phyloP scores from a whole-genome alignment of 2,329 filamentous ascomycete genomes.

The Stemphylium lycopersici region DNA sequence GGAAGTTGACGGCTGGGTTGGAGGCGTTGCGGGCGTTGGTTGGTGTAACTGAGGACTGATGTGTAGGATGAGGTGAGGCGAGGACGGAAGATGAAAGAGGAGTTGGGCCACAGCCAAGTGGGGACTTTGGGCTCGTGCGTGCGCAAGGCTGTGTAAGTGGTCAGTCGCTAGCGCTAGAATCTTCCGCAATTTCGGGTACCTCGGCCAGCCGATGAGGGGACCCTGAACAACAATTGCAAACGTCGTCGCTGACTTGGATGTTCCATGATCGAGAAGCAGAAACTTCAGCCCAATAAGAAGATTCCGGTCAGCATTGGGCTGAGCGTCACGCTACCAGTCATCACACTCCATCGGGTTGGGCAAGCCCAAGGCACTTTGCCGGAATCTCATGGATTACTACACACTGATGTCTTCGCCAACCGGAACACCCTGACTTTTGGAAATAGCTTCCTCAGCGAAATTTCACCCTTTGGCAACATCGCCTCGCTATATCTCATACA shows the following conservation, averaged over 20 bases:
- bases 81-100: slow-evolving; percentile 22
- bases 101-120: slow-evolving; percentile 19
- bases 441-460: slow-evolving; percentile 48
- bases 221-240: neutral
- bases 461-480: slow-evolving; percentile 23
- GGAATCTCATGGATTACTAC: slow-evolving; percentile 15
- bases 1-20: neutral
- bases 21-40: slow-evolving; percentile 5
- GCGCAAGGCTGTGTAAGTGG: slow-evolving; percentile 4
- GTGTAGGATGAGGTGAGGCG: slow-evolving; percentile 17
- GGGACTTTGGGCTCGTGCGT: slow-evolving; percentile 16
- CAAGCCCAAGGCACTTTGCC: neutral
- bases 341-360: neutral
- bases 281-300: neutral
- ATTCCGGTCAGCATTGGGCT: neutral
- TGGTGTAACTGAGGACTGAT: slow-evolving; percentile 11
- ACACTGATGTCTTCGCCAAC: slow-evolving; percentile 5
- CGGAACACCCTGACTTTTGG: slow-evolving; percentile 41
- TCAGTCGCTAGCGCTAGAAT: slow-evolving; percentile 11
- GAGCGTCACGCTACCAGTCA: neutral
- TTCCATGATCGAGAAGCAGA: neutral
- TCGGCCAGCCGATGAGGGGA: slow-evolving; percentile 3
- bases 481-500: slow-evolving; percentile 44
- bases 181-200: slow-evolving; percentile 14
- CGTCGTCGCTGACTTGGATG: neutral